Base-by-base conservation (phyloP, 1,139 yeast species). In the Zygoascus hellenicus region DNA sequence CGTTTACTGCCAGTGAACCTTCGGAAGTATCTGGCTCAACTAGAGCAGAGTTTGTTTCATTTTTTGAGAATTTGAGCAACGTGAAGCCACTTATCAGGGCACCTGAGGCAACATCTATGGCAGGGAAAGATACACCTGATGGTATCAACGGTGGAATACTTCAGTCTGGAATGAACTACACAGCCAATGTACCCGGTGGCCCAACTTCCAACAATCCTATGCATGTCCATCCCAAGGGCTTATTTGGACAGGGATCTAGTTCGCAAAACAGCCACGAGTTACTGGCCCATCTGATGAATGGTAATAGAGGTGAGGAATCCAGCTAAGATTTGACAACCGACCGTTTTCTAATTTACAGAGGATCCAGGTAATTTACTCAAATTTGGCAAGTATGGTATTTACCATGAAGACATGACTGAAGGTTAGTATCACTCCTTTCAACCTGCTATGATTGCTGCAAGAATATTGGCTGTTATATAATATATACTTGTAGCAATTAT, bases 221-320 rank as follows among this genome's bases (percentile, higher is more conserved):
- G 26, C 26, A 22, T 22, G 26, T 22, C 26, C 26, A 22, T 22
- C 30, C 39, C 6, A 36, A 36, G 9, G 66, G 65, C 6, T 48
- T 61, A 26, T 53, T 58, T 38, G 45, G 51, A 28, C 54, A 51
- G 16, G 48, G 43, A 29, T 46, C 45, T 48, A 56, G 43, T 41
- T 51, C 48, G 32, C 59, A 48, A 30, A 64, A 65, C 48, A 61
- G 68, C 52, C 67, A 63, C 38, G 69, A 65, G 48, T 60, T 66
- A 48, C 56, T 66, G 47, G 69, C 69, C 17, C 69, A 66, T 49
- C 54, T 66, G 42, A 62, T 66, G 69, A 65, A 64, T 44, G 58
- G 59, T 15, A 43, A 48, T 29, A 45, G 52, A 53, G 40, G 42
- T 43, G 36, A 42, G 41, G 19, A 30, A 14, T 15, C 13, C 26